Evolutionary conservation across 805 yeast species (phyloP).

Genomic region (Candida coquimbonensis): DNA sequence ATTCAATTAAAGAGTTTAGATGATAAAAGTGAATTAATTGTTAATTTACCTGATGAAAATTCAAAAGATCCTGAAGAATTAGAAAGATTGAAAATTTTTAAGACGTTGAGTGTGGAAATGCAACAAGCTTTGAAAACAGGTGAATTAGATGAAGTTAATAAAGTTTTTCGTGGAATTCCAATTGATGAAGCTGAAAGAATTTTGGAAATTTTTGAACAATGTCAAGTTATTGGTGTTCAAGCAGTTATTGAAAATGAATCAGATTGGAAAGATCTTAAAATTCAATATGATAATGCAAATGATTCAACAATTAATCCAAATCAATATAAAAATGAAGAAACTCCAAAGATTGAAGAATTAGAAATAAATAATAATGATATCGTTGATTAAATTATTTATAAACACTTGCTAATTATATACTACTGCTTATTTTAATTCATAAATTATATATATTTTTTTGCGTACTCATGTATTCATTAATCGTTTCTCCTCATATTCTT

Average conservation of each 20-base stretch:
- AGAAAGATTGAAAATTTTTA: constrained; percentile 46
- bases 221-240: constrained; percentile 78
- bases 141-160: constrained; percentile 71
- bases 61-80: constrained; percentile 37
- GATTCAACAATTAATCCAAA: neutral
- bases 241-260: constrained; percentile 68
- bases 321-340: constrained; percentile 8
- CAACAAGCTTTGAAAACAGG: constrained; percentile 69
- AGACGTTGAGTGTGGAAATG: constrained; percentile 52
- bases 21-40: constrained; percentile 68
- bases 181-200: constrained; percentile 75
- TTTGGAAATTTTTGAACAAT: constrained; percentile 66
- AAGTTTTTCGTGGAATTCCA: constrained; percentile 66
- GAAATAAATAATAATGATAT: constrained; percentile 22
- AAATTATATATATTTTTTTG: too few relatives aligned
- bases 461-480: too few relatives aligned
- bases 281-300: constrained; percentile 31
- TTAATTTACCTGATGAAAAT: constrained; percentile 56
- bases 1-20: constrained; percentile 88
- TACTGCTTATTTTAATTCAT: neutral
- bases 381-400: constrained; percentile 27
- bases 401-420: neutral
- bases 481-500: neutral
- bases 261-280: constrained; percentile 51
- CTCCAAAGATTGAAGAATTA: constrained; percentile 14